Evolutionary conservation across 805 yeast species (phyloP).

Genomic region (Pichia occidentalis): DNA sequence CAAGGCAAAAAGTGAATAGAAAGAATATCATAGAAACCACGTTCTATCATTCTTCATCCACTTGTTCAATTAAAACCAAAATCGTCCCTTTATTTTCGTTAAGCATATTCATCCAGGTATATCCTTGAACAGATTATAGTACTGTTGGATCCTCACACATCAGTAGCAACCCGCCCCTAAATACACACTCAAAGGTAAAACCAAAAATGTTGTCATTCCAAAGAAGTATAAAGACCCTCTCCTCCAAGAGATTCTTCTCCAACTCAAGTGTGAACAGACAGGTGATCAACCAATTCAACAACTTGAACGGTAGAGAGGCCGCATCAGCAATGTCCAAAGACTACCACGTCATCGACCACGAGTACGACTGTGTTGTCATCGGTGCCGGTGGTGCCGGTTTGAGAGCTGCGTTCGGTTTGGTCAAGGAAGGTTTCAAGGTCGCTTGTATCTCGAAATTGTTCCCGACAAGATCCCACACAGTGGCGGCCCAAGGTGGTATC

Average conservation of each 20-base stretch:
- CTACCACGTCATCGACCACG: slow-evolving; percentile 93
- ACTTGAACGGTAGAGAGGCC: slow-evolving; percentile 44
- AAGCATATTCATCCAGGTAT: too few species aligned
- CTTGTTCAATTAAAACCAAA: too few species aligned
- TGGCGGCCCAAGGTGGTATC: slow-evolving; percentile 99
- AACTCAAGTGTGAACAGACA: slow-evolving; percentile 22
- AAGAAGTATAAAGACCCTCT: slow-evolving; percentile 18
- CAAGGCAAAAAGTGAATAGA: too few species aligned
- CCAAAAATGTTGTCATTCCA: slow-evolving; percentile 22
- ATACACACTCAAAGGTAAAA: neutral
- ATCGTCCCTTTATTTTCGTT: too few species aligned
- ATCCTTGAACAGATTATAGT: too few species aligned
- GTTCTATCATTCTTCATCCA: too few species aligned
- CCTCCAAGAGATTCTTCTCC: slow-evolving; percentile 28
- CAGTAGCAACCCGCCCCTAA: neutral
- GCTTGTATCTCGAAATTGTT: slow-evolving; percentile 96
- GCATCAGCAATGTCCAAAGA: slow-evolving; percentile 53
- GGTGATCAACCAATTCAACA: slow-evolving; percentile 34
- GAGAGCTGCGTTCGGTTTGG: slow-evolving; percentile 96
- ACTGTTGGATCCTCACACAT: too few species aligned
- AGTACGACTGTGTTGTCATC: slow-evolving; percentile 94
- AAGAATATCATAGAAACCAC: too few species aligned
- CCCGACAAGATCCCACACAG: slow-evolving; percentile 98
- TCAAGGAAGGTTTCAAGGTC: slow-evolving; percentile 94
- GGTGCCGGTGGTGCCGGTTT: slow-evolving; percentile 99